Base-by-base conservation (phyloP, 2,329 filamentous ascomycete genomes). In the Xylariaceae sp. region DNA sequence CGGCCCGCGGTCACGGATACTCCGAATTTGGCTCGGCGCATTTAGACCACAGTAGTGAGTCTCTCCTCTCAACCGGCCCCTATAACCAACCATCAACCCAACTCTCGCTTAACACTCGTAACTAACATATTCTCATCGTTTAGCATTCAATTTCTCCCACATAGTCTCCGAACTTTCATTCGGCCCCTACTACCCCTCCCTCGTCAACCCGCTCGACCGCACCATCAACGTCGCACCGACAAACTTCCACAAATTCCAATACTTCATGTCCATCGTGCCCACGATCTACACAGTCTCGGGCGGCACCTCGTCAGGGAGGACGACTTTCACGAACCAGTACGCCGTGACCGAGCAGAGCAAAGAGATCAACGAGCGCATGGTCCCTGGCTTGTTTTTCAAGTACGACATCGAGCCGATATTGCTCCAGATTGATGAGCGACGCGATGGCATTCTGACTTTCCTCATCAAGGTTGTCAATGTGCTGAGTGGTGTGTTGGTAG, bases 371-470 rank as follows among this genome's bases (percentile, higher is more conserved):
- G 87, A 95, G 62, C 83, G 76, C 59, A 73, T 75, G 51, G 81
- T 96, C 1, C 94, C 94, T 0, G 94, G 94, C 31, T 83, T 99
- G 54, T 99, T 97, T 68, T 89, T 99, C 80, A 99, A 97, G 74
- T 99, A 95, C 72, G 92, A 97, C 67, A 96, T 99, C 61, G 94
- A 99, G 75, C 94, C 94, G 1, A 91, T 99, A 61, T 74, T 94
- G 67, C 76, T 99, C 46, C 85, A 87, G 27, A 86, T 99, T 39
- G 86, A 86, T 54, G 92, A 97, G 73, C 83, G 84, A 63, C 83
- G 90, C 64, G 85, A 86, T 49, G 78, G 87, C 39, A 75, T 96
- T 51, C 71, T 96, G 57, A 76, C 80, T 19, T 82, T 99, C 60
- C 53, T 91, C 40, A 79, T 97, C 57, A 84, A 92, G 66, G 71